Base-by-base conservation (phyloP, 352 stramenopile genomes). In the Pythium insidiosum region DNA sequence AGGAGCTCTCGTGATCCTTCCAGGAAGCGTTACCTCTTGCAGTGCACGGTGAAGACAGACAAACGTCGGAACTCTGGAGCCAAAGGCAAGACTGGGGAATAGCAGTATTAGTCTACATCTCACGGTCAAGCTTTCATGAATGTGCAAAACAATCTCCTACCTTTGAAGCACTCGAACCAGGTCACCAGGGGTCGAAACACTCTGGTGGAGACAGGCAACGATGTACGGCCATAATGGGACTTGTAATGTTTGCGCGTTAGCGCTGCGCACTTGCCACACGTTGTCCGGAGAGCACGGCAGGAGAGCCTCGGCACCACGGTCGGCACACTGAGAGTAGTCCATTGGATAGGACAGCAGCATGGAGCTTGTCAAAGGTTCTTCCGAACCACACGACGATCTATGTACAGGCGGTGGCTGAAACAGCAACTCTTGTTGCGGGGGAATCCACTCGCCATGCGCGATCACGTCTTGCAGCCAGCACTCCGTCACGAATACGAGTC, bases 151-250 rank as follows among this genome's bases (percentile, higher is more conserved):
- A 55, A 58, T 50, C 61, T 87, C 77, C 53, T n/a, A n/a, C n/a
- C n/a, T n/a, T n/a, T n/a, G n/a, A n/a, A n/a, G n/a, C n/a, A n/a
- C n/a, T n/a, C n/a, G n/a, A n/a, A n/a, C n/a, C n/a, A n/a, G n/a
- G n/a, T n/a, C n/a, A n/a, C n/a, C n/a, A n/a, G n/a, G n/a, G n/a
- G 23, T 47, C 81, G 57, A 18, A 88, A 24, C 43, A 63, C 52
- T 3, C 19, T 11, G 2, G 48, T 19, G 15, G 29, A 90, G 23
- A 19, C 68, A 66, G 6, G 62, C 61, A 11, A 78, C 53, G 26
- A 74, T 49, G 41, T 88, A 90, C 3, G 78, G 78, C 78, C 78
- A 90, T n/a, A 82, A 31, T 31, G 78, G 78, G 33, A 90, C 66
- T n/a, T n/a, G n/a, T n/a, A n/a, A n/a, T n/a, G n/a, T n/a, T n/a